Evolutionary conservation across 2,329 filamentous ascomycete genomes (phyloP).

Genomic region (Dactylellina cionopaga): DNA sequence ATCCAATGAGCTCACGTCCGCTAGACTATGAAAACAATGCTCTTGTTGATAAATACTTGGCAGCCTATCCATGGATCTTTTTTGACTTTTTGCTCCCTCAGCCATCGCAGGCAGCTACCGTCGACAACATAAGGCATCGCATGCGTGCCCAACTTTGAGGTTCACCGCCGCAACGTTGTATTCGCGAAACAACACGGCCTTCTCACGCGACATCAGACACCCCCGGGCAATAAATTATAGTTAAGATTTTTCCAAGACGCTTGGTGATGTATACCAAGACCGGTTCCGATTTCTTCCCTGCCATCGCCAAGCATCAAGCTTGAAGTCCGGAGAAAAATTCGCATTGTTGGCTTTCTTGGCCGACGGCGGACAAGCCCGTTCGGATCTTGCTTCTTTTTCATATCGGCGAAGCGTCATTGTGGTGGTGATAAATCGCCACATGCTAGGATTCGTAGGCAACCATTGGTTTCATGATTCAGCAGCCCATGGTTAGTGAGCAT

Average conservation of each 20-base stretch:
- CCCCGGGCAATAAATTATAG: constrained; percentile 13
- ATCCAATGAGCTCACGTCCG: neutral
- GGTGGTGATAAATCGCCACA: constrained; percentile 20
- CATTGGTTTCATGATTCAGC: constrained; percentile 24
- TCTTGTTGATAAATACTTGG: constrained; percentile 38
- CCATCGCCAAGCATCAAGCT: constrained; percentile 27
- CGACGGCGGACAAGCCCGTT: neutral
- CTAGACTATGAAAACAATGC: neutral
- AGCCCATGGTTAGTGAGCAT: neutral
- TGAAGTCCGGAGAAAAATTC: constrained; percentile 8
- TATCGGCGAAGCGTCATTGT: constrained; percentile 33
- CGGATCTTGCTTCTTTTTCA: neutral
- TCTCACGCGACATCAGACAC: constrained; percentile 34
- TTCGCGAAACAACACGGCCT: constrained; percentile 4
- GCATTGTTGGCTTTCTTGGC: constrained; percentile 24
- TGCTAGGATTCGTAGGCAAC: constrained; percentile 45
- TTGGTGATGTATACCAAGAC: constrained; percentile 48
- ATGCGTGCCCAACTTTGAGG: neutral
- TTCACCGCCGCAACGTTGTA: constrained; percentile 21
- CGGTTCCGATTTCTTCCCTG: constrained; percentile 4
- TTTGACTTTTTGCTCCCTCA: neutral
- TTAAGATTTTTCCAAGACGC: constrained; percentile 48
- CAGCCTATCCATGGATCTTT: neutral
- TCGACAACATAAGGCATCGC: neutral
- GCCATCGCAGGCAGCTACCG: constrained; percentile 35